Base-by-base conservation (phyloP, 495 filamentous ascomycete genomes). In the Cladorrhinum samala region DNA sequence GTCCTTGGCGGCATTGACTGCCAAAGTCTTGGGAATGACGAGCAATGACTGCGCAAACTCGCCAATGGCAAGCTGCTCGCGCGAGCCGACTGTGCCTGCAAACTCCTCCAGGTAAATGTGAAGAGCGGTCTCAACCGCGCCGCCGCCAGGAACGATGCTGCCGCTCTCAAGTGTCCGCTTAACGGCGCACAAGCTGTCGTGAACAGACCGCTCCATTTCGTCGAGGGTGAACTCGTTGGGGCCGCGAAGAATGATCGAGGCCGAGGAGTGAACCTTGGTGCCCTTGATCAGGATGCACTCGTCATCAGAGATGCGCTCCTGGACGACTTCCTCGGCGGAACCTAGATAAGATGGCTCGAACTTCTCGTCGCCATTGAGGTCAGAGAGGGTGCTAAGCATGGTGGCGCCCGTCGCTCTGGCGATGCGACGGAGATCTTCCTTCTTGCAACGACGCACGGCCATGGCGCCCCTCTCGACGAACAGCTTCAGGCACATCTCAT, bases 41-140 rank as follows among this genome's bases (percentile, higher is more conserved):
- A 97, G 89, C 45, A 99, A 85, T 45, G 93, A 83, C 68, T 93
- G 85, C 36, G 93, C 93, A 61, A 99, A 99, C 73, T 95, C 94
- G 67, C 88, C 93, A 58, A 99, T 96, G 58, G 93, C 92, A 51
- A 97, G 84, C 77, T 99, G 93, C 75, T 99, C 93, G 54, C 93
- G 83, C 27, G 91, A 96, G 58, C 93, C 91, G 50, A 99, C 91
- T 50, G 93, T 96, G 60, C 92, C 91, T n/a, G 93, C 93, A 72
- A 95, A 97, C 71, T 99, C 95, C 77, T 99, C 93, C 27, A 99
- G 81, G 74, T 97, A 97, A 67, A 99, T 99, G 74, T 96, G 93
- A 50, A 99, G 78, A 21, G 93, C 93, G n/a, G 93, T 97, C 77
- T 99, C 93, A 17, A 96, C 94, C 11, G 93, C 94, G 59, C 91